phyloP scores from a whole-genome alignment of 1,284 basidiomycete genomes.

The Mycena citricolor region DNA sequence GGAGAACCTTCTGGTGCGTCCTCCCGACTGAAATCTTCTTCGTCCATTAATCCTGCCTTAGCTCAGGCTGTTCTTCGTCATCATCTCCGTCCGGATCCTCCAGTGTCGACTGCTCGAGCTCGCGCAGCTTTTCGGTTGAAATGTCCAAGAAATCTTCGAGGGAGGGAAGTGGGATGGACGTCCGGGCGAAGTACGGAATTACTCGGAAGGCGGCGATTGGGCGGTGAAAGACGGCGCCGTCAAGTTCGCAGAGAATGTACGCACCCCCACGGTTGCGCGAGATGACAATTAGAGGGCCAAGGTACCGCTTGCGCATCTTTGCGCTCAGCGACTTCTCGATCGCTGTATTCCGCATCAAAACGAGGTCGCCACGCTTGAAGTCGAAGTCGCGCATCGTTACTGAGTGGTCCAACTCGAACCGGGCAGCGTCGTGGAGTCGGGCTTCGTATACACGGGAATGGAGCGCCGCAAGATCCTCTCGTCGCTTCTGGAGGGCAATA shows the following conservation, averaged over 20 bases:
- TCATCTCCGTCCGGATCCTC: conserved; percentile 22
- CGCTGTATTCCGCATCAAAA: conserved; percentile 35
- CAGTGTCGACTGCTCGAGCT: conserved; percentile 1
- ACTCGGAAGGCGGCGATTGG: conserved; percentile 3
- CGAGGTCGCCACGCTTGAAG: conserved; percentile 36
- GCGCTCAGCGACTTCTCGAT: not conserved
- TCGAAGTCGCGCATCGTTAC: conserved; percentile 30
- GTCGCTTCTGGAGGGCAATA: conserved; percentile 26
- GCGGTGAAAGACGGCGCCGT: conserved; percentile 1
- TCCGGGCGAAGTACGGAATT: conserved; percentile 2
- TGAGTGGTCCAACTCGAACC: conserved; percentile 23
- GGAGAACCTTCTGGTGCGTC: conserved; percentile 1
- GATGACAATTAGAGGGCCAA: conserved; percentile 5
- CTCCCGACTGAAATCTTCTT: conserved; percentile 7
- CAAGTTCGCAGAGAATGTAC: conserved; percentile 1
- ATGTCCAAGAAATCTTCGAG: conserved; percentile 1
- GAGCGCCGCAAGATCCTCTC: conserved; percentile 14
- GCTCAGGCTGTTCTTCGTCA: conserved; percentile 7
- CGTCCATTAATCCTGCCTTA: not conserved
- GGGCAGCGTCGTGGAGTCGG: not conserved
- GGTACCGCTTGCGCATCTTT: conserved; percentile 3
- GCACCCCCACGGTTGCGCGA: not conserved
- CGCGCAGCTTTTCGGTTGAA: conserved; percentile 1
- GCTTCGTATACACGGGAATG: conserved; percentile 12
- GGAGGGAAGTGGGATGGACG: not conserved